Percentiles rank a stretch among this genome's conserved stretches.
Conservation (phyloP, 2,329 filamentous ascomycete species). For the Paecilomyces formosus region DNA sequence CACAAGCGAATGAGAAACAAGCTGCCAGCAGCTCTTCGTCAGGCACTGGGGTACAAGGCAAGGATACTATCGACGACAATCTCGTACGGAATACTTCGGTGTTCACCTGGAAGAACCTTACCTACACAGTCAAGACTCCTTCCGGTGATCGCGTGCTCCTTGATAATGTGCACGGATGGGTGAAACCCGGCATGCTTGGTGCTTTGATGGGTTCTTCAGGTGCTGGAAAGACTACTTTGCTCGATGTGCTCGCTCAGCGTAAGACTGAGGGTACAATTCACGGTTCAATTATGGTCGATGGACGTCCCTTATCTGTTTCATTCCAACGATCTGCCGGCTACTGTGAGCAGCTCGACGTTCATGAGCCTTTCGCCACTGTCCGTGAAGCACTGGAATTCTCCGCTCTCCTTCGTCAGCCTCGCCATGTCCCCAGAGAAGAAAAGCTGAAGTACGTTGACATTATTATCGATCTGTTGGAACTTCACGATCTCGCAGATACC, state of each 20-base stretch:
- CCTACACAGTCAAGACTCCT: conserved; percentile 59
- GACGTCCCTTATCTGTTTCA: conserved; percentile 49
- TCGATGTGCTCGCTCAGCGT: conserved; percentile 67
- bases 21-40: conserved; percentile 4
- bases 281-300: conserved; percentile 62
- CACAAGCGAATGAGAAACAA: conserved; percentile 20
- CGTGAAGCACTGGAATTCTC: conserved; percentile 61
- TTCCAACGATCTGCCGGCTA: conserved; percentile 64
- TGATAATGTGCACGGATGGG: conserved; percentile 65
- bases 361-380: conserved; percentile 59
- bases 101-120: conserved; percentile 68
- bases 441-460: conserved; percentile 59
- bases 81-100: conserved; percentile 58
- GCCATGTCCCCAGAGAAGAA: conserved; percentile 44
- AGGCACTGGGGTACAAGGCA: conserved; percentile 9
- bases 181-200: conserved; percentile 68
- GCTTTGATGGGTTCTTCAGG: conserved; percentile 73
- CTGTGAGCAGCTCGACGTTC: conserved; percentile 62
- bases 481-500: conserved; percentile 57
- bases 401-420: conserved; percentile 53
- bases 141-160: conserved; percentile 50
- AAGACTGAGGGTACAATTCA: conserved; percentile 56
- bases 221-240: conserved; percentile 67
- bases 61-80: conserved; percentile 25
- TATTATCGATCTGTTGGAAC: conserved; percentile 56